Percentiles rank a stretch among this genome's conserved stretches.
Evolutionary conservation across 441 rosid genomes (phyloP).

Genomic region (Eutrema salsugineum): DNA sequence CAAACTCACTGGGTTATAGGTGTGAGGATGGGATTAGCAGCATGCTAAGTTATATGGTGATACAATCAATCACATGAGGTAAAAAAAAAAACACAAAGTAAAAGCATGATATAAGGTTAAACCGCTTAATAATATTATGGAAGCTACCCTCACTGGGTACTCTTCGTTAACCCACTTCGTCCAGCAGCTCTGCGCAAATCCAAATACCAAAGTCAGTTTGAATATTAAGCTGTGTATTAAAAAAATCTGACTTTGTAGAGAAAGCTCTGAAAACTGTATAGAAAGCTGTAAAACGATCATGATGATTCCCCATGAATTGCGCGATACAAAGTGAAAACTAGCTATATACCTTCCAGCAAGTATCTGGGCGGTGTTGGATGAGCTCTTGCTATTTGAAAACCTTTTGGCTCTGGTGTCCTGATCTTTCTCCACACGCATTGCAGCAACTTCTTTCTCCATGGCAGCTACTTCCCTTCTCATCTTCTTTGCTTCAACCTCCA

Average conservation of each 20-base stretch:
- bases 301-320: neutral
- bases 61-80: slow-evolving; percentile 40
- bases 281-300: neutral
- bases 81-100: slow-evolving; percentile 1
- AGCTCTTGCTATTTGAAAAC: slow-evolving; percentile 57
- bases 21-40: slow-evolving; percentile 36
- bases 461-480: slow-evolving; percentile 98
- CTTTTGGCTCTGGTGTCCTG: slow-evolving; percentile 83
- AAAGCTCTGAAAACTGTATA: neutral
- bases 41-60: slow-evolving; percentile 41
- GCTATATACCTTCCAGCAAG: slow-evolving; percentile 84
- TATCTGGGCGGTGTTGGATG: slow-evolving; percentile 73
- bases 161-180: slow-evolving; percentile 78
- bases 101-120: slow-evolving; percentile 13
- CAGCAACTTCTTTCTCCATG: slow-evolving; percentile 94
- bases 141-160: slow-evolving; percentile 66
- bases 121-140: slow-evolving; percentile 11
- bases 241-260: neutral
- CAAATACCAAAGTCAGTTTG: neutral
- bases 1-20: neutral
- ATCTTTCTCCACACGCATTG: slow-evolving; percentile 92
- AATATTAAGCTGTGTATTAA: neutral
- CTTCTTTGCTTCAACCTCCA: slow-evolving; percentile 99
- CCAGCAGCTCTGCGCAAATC: slow-evolving; percentile 50
- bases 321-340: neutral